These are phyloP conservation scores for Cladophialophora carrionii DNA, from an alignment of 2,329 filamentous ascomycete genomes.

Conservation along the genomic window DNA sequence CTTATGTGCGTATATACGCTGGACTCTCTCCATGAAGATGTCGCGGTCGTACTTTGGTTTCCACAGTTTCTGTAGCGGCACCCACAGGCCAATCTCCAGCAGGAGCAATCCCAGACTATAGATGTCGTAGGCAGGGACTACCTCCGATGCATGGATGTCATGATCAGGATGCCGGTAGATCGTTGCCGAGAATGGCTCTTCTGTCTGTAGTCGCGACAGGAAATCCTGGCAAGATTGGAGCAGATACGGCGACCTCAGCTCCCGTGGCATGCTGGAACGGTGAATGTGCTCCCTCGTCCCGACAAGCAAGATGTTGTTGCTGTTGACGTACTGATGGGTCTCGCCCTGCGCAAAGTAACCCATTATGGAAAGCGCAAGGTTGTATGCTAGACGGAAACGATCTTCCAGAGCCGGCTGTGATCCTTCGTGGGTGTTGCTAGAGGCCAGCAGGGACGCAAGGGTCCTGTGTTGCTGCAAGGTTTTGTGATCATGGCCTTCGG, in stretches of 20 bases:
- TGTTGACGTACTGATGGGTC: constrained; percentile 66
- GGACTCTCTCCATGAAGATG: constrained; percentile 66
- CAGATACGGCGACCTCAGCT: constrained; percentile 39
- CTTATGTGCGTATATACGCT: constrained; percentile 65
- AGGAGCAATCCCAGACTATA: constrained; percentile 66
- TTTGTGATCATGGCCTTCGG: constrained; percentile 33
- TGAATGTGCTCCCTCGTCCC: constrained; percentile 31
- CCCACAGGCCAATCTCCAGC: constrained; percentile 67
- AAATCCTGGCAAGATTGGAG: constrained; percentile 38
- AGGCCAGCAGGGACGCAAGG: constrained; percentile 36
- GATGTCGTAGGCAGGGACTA: constrained; percentile 54
- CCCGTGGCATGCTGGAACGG: constrained; percentile 42
- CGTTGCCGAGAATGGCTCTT: constrained; percentile 53
- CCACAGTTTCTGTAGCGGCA: constrained; percentile 64
- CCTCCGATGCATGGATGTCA: constrained; percentile 29
- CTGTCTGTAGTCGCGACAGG: constrained; percentile 28
- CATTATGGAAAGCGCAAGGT: constrained; percentile 60
- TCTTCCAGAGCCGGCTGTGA: constrained; percentile 57
- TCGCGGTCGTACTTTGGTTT: constrained; percentile 65
- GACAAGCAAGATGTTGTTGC: constrained; percentile 65
- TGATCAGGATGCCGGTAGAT: constrained; percentile 64
- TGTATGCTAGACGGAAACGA: constrained; percentile 64
- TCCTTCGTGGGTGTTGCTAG: constrained; percentile 43
- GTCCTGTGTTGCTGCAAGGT: constrained; percentile 35
- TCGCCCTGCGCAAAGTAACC: constrained; percentile 61